A percentile compares a stretch with the other conserved stretches of the same genome.
Evolutionary conservation across 345 rosid genomes (phyloP).

Genomic region (Psidium friedrichsthalianum): DNA sequence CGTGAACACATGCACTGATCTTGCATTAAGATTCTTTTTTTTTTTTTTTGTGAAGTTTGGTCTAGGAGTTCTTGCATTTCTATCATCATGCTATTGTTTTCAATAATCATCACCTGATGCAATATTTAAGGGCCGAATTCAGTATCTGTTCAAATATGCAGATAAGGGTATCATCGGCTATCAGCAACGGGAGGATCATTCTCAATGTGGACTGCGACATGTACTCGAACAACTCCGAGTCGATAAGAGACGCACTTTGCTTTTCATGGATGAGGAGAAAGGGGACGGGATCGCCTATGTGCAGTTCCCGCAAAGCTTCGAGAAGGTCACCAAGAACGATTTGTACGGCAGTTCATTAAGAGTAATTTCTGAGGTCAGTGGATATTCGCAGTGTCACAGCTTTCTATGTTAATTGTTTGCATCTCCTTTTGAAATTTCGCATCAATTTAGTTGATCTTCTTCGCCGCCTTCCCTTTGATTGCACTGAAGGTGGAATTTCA

Average conservation of each 20-base stretch:
- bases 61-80: background rate
- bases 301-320: conserved; percentile 50
- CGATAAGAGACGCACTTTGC: conserved; percentile 62
- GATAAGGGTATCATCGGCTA: conserved; percentile 59
- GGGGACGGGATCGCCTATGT: conserved; percentile 58
- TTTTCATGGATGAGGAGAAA: conserved; percentile 65
- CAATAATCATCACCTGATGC: background rate
- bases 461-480: background rate
- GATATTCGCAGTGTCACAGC: background rate
- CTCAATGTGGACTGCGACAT: conserved; percentile 77
- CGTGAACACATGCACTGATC: background rate
- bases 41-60: background rate
- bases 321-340: conserved; percentile 49
- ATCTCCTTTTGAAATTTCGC: background rate
- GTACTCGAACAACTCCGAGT: conserved; percentile 53
- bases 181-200: conserved; percentile 45
- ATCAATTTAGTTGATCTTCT: background rate
- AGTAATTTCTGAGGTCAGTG: conserved; percentile 14
- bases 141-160: conserved; percentile 4
- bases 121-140: background rate
- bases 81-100: background rate
- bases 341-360: conserved; percentile 17
- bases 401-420: background rate
- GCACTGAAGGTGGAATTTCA: conserved; percentile 44
- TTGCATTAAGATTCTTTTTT: background rate